Evolutionary conservation across 257 asterid genomes (phyloP), one percentile per base, ranked within the genome.

Genomic region (Solanum chmielewskii): DNA sequence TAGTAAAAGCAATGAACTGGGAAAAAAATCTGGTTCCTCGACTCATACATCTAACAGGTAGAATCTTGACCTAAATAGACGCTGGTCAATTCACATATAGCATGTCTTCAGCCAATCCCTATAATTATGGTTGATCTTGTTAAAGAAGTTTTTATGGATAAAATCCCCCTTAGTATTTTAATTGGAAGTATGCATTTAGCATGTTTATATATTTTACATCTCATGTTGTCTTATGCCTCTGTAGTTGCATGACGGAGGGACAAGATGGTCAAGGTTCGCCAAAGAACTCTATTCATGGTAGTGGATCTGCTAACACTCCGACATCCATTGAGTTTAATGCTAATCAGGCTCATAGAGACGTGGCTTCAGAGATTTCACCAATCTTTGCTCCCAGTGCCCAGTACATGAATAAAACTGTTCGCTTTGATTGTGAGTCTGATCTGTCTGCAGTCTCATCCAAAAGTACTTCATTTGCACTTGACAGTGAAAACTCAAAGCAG

Each of bases 31-130:
- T 77, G 93, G 88, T 88, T 91, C 95, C 86, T 82, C 66, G 83
- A 83, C 90, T 86, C 91, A 89, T 73, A 86, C 98, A 41, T 96
- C 98, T 1, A 92, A 92, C 93, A 96, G 99, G 98, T 96, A 88
- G 60, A 44, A 16, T 76, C 68, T 83, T 62, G 25, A 85, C 81
- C 87, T 29, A n/a, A 44, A 77, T 44, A 42, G 83, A 77, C n/a
- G n/a, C n/a, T 44, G 62, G 39, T 77, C 83, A n/a, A 44, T 44
- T 73, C 37, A 73, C 49, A 73, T 73, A 75, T 23, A 75, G 59
- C 59, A 75, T 75, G 35, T 75, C 13, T 75, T 75, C 83, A 21
- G 56, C 21, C 20, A 75, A 75, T 21, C 2, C 35, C 16, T 41
- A 6, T 44, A 84, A 68, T 62, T 84, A n/a, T 66, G 42, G 44